phyloP scores from a whole-genome alignment of 371 early-diverging fungal genomes.

The Circinella minor region DNA sequence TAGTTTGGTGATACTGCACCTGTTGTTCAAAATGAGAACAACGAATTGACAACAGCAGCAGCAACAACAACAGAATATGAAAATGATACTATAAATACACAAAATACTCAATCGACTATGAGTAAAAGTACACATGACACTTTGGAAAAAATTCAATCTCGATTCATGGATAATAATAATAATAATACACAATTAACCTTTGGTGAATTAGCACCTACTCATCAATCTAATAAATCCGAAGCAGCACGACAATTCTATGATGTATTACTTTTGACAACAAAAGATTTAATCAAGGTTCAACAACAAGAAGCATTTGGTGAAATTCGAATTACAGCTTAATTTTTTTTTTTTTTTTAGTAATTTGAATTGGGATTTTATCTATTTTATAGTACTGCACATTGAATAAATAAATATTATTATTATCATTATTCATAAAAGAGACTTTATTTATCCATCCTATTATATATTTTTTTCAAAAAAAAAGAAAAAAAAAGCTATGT shows the following conservation, averaged over 20 bases:
- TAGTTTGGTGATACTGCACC: conserved; percentile 8
- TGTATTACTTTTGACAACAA: conserved; percentile 86
- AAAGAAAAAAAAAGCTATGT: too few relatives aligned
- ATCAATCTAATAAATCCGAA: conserved; percentile 54
- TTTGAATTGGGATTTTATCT: too few relatives aligned
- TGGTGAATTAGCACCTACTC: conserved; percentile 33
- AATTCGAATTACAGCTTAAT: conserved; percentile 62
- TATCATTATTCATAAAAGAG: too few relatives aligned
- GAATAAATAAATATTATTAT: too few relatives aligned
- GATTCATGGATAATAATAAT: conserved; percentile 13
- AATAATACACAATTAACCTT: conserved; percentile 20
- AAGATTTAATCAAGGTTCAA: conserved; percentile 81
- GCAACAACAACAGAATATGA: background rate
- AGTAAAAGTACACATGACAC: conserved; percentile 33
- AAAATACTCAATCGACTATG: conserved; percentile 26
- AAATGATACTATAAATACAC: conserved; percentile 12
- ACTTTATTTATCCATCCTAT: too few relatives aligned
- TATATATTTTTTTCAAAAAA: too few relatives aligned
- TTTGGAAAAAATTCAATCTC: conserved; percentile 29
- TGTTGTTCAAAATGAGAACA: conserved; percentile 1
- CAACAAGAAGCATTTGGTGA: conserved; percentile 86
- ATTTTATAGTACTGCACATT: too few relatives aligned
- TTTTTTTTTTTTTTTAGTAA: background rate
- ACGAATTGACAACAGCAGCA: background rate
- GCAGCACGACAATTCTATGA: conserved; percentile 92